Base-by-base conservation (phyloP, 495 filamentous ascomycete species). In the Aspergillus nanangensis region DNA sequence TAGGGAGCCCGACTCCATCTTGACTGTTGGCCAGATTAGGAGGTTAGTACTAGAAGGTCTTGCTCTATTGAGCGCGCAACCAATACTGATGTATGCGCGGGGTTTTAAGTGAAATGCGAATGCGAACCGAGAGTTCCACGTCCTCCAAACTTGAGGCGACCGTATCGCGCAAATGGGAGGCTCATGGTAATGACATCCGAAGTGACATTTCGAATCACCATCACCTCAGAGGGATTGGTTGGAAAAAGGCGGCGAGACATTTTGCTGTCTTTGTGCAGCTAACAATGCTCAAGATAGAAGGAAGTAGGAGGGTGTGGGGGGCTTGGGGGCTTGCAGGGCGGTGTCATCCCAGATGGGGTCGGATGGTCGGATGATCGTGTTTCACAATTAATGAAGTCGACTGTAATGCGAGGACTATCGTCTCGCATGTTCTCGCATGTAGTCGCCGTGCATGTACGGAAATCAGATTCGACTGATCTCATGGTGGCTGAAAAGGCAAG, bases 121-220 rank as follows among this genome's bases (percentile, higher is more conserved):
- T 8, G 60, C 73, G 63, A 66, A 92, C 90, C 86, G 47, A 95
- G 71, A 10, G 93, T 96, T 45, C 84, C 90, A 53, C 93, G 75
- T 29, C 88, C 90, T 34, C 93, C 93, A 55, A 97, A 75, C 43
- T 88, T 90, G 44, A 95, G 60, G 35, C 63, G 69, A 33, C 90
- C 90, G 55, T 90, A 89, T 11, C 93, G 86, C 37, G 79, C 62
- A 66, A 98, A 98, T 14, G 93, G 93, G 2, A 86, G 71, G 8
- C 87, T 93, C 60, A 90, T 75, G 19, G 86, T 96, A 21, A 85
- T 78, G 52, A 98, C 79, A 44, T 86, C 79, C 1, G 89, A 84
- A 3, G 83, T 85, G 48, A 96, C 68, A 50, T 85, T 71, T 45
- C 93, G 88, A 52, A 96, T 89, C 11, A 95, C 87, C 83, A 95